These are phyloP conservation scores for Hemileia vastatrix DNA, from an alignment of 1,284 basidiomycete species.

Conservation along the genomic window DNA sequence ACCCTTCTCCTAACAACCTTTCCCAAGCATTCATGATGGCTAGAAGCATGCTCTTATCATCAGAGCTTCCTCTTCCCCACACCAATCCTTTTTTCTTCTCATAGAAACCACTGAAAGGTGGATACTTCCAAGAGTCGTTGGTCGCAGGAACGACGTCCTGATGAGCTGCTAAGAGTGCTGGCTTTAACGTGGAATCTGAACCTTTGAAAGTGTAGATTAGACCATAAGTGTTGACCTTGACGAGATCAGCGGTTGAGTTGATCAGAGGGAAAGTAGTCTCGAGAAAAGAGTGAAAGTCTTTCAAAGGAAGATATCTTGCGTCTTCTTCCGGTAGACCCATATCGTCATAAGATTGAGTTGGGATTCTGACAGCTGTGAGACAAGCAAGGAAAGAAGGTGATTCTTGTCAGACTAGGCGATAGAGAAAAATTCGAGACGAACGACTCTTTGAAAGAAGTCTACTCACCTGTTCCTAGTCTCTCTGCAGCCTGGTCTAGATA, in stretches of 20 bases:
- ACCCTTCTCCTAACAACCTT: slow-evolving; percentile 14
- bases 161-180: slow-evolving; percentile 57
- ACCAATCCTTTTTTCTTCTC: too few species aligned
- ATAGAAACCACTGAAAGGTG: slow-evolving; percentile 54
- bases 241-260: slow-evolving; percentile 51
- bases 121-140: slow-evolving; percentile 55
- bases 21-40: not conserved
- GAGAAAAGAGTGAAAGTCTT: slow-evolving; percentile 42
- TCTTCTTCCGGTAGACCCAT: not conserved
- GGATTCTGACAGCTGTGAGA: slow-evolving; percentile 2
- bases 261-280: slow-evolving; percentile 26
- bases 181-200: slow-evolving; percentile 53
- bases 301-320: not conserved
- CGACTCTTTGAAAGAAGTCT: too few species aligned
- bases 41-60: slow-evolving; percentile 45
- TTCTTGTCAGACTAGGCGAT: too few species aligned
- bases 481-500: too few species aligned
- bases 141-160: slow-evolving; percentile 59
- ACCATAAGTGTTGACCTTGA: slow-evolving; percentile 58
- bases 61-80: slow-evolving; percentile 54
- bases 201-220: slow-evolving; percentile 59
- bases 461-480: too few species aligned
- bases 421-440: too few species aligned
- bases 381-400: too few species aligned
- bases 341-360: slow-evolving; percentile 5